These are phyloP conservation scores for Mycocentrospora acerina DNA, from an alignment of 2,329 filamentous ascomycete genomes.

Conservation along the genomic window DNA sequence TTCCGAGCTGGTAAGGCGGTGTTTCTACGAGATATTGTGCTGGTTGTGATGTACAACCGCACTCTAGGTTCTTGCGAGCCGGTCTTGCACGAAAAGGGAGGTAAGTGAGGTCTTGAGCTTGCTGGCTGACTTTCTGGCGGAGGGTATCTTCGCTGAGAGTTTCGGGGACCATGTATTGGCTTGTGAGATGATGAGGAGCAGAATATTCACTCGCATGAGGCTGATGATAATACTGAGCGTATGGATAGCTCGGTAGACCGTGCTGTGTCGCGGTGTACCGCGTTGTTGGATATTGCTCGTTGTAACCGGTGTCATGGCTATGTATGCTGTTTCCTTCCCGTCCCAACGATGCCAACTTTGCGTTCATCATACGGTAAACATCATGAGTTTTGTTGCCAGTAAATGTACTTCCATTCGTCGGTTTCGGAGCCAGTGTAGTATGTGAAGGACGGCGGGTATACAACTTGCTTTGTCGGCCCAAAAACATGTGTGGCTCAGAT, in stretches of 20 bases:
- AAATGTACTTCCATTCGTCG: constrained; percentile 10
- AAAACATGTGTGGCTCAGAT: constrained; percentile 13
- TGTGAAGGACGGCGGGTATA: constrained; percentile 10
- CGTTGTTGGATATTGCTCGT: constrained; percentile 1
- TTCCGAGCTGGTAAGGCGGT: constrained; percentile 10
- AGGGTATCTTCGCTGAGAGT: constrained; percentile 12
- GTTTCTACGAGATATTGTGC: no score
- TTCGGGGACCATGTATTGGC: not conserved
- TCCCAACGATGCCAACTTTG: constrained; percentile 1
- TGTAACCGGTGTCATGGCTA: not conserved
- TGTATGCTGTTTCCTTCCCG: not conserved
- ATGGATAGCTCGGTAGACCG: no score
- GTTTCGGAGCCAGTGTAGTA: constrained; percentile 5
- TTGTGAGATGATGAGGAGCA: not conserved
- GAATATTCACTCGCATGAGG: not conserved
- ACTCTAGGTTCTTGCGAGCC: no score
- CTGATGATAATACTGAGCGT: not conserved
- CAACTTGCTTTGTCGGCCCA: constrained; percentile 8
- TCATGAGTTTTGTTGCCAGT: constrained; percentile 17
- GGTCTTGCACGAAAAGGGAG: constrained; percentile 2
- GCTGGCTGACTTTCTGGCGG: constrained; percentile 16
- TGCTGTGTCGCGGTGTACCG: not conserved
- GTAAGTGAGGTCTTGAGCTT: constrained; percentile 13
- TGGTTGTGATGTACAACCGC: constrained; percentile 9
- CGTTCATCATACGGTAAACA: constrained; percentile 17